Percentiles rank a stretch among this genome's conserved stretches.
Conservation (phyloP, 208 protist genomes). For the Crithidia mellificae region DNA sequence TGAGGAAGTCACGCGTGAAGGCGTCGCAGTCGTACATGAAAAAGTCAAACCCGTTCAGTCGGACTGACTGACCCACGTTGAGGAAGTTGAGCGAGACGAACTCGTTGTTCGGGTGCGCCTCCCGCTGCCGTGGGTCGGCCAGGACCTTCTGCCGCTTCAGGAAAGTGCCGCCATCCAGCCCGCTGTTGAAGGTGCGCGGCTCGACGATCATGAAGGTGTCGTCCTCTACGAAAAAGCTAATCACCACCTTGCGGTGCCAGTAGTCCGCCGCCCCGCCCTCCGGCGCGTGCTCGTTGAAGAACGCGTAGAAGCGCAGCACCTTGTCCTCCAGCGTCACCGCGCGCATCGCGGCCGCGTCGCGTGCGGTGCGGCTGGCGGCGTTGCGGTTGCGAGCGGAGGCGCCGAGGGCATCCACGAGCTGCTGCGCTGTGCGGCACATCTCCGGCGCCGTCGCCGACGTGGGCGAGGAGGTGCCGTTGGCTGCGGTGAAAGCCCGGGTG, state of each 20-base stretch:
- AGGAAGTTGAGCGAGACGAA: conserved; percentile 92
- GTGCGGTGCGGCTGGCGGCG: conserved; percentile 13
- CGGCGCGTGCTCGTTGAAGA: conserved; percentile 93
- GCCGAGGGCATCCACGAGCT: conserved; percentile 69
- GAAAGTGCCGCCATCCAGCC: conserved; percentile 93
- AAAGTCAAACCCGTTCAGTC: conserved; percentile 92
- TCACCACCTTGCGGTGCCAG: conserved; percentile 90
- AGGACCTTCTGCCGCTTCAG: conserved; percentile 90
- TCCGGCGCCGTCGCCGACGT: conserved; percentile 42
- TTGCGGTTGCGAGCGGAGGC: conserved; percentile 27
- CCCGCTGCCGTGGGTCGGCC: conserved; percentile 74
- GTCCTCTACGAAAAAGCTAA: conserved; percentile 94
- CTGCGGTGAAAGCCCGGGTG: conserved; percentile 53
- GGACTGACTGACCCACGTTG: conserved; percentile 87
- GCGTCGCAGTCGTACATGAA: conserved; percentile 93
- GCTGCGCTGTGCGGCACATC: conserved; percentile 61
- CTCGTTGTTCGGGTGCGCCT: conserved; percentile 80
- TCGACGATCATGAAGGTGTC: conserved; percentile 95
- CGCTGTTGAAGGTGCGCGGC: conserved; percentile 91
- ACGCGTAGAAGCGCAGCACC: conserved; percentile 96
- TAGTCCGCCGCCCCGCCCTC: conserved; percentile 85
- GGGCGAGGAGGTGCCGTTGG: conserved; percentile 54
- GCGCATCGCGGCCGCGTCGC: conserved; percentile 19
- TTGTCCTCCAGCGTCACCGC: conserved; percentile 91
- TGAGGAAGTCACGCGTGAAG: conserved; percentile 93